Evolutionary conservation across 495 filamentous ascomycete genomes (phyloP), one percentile per base, ranked within the genome.

Genomic region (Achaetomiella virescens): DNA sequence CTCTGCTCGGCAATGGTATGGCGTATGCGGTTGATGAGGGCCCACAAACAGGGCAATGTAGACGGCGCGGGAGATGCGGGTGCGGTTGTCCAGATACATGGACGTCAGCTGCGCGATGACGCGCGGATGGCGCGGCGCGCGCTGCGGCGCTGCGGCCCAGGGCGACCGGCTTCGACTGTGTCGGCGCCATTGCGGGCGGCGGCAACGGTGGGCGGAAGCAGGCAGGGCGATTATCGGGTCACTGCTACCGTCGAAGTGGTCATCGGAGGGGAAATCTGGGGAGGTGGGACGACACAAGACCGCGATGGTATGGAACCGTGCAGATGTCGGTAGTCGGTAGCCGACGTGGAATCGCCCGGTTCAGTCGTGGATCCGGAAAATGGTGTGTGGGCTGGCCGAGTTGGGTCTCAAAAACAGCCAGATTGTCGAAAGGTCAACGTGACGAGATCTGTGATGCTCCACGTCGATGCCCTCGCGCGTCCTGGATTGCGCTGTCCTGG

Each of bases 1-100:
- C 93, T 96, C 68, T 97, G 95, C 66, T 96, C 90, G 60, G 84
- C 82, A 65, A 97, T 85, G 57, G 91, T 91, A 83, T 90, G 85
- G 61, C 91, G 90, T 31, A 97, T 83, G 59, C 95, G 89, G 68
- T 95, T 90, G 35, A 88, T 79, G 50, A 97, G 83, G 36, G 91
- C 89, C n/a, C 52, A 95, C 76, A 57, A 95, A 88, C 54, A 98
- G 83, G n/a, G 90, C 87, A 36, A 97, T 78, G 73, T 96, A 97
- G 60, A 97, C 85, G 42, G 84, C 84, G 67, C 91, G 89, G 9
- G 91, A 96, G 67, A 98, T 93, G 41, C 83, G 81, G 36, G 87
- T 92, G 55, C 95, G 91, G 75, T 97, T 81, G 58, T 79, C 75
- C 51, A 92, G 81, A 79, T 98, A 98, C 27, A 87, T 78, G 52